Conservation (phyloP, 2,329 filamentous ascomycete species). For the Pseudocercospora vitis region DNA sequence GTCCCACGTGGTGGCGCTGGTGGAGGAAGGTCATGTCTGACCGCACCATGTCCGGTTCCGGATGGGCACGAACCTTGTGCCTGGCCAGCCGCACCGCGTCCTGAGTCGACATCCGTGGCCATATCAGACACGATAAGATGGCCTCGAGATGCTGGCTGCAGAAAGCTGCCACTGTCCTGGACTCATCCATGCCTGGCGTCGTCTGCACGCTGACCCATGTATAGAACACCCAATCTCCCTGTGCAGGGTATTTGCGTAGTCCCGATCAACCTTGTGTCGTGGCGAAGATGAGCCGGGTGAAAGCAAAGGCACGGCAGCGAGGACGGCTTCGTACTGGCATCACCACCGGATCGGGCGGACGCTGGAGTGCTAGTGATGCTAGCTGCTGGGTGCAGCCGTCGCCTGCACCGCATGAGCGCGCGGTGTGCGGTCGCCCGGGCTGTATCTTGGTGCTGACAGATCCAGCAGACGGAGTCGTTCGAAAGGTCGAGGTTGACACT, state of each 20-base stretch:
- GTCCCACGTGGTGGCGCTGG: slow-evolving; percentile 24
- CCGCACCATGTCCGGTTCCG: slow-evolving; percentile 19
- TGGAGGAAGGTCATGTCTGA: slow-evolving; percentile 7
- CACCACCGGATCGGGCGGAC: background rate
- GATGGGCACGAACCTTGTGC: slow-evolving; percentile 23
- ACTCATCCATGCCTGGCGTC: slow-evolving; percentile 4
- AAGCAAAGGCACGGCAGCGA: background rate
- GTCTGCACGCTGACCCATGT: slow-evolving; percentile 10
- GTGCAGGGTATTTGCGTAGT: background rate
- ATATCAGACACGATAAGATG: slow-evolving; percentile 15
- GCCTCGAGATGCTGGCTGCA: slow-evolving; percentile 6
- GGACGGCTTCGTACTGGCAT: background rate
- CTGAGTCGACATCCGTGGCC: slow-evolving; percentile 19
- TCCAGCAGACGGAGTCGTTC: no score
- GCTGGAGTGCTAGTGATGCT: no score
- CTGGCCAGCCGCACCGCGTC: slow-evolving; percentile 13
- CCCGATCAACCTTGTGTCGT: slow-evolving; percentile 5
- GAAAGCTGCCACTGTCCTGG: slow-evolving; percentile 4
- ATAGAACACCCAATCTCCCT: slow-evolving; percentile 4
- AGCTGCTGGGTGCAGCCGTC: background rate
- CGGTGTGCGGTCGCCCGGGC: background rate
- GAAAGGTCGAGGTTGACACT: slow-evolving; percentile 6
- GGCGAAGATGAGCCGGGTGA: slow-evolving; percentile 13
- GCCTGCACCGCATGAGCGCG: slow-evolving; percentile 1
- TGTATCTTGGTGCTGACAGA: slow-evolving; percentile 1